Evolutionary conservation across 139 green algal species (phyloP), one percentile per base, ranked within the genome.

Genomic region (Desmodesmus armatus): DNA sequence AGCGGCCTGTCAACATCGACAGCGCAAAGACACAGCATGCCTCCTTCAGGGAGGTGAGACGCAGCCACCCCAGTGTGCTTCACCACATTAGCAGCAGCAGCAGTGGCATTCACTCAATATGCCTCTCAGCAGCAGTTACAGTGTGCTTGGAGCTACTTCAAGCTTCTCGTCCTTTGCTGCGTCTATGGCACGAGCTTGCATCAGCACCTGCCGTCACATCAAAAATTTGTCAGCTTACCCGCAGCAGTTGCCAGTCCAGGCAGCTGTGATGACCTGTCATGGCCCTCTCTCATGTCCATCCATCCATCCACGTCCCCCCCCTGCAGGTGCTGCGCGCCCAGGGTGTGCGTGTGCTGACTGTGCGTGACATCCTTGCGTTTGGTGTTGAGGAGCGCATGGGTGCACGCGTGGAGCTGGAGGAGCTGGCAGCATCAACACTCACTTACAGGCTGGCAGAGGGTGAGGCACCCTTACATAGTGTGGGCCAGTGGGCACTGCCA

Each of bases 1-100:
- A 99, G 87, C 92, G 94, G 25, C 96, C 96, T 19, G 92, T 99
- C 78, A 98, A 99, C 91, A 92, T 99, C 66, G 94, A 98, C n/a
- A 90, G 88, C 27, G 94, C 95, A 63, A 94, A 94, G 69, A 47
- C 86, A 27, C 92, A 96, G 39, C 96, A 99, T 82, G 87, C 89
- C 13, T 90, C 95, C 67, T 99, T 99, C 82, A 74, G 95, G 6
- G 79, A 93, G 47, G 80, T 87, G 37, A 35, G 80, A n/a, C n/a
- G n/a, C n/a, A n/a, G n/a, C n/a, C n/a, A n/a, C n/a, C n/a, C n/a
- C n/a, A n/a, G n/a, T n/a, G 31, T 41, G 63, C 41, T 40, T 15
- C 17, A 11, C 25, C 2, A n/a, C 17, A 29, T 70, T 70, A 15
- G 60, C 27, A 35, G 60, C 21, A 15, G 60, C n/a, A 15, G 60